phyloP scores from a whole-genome alignment of 345 rosid genomes.

The Salix dunnii region DNA sequence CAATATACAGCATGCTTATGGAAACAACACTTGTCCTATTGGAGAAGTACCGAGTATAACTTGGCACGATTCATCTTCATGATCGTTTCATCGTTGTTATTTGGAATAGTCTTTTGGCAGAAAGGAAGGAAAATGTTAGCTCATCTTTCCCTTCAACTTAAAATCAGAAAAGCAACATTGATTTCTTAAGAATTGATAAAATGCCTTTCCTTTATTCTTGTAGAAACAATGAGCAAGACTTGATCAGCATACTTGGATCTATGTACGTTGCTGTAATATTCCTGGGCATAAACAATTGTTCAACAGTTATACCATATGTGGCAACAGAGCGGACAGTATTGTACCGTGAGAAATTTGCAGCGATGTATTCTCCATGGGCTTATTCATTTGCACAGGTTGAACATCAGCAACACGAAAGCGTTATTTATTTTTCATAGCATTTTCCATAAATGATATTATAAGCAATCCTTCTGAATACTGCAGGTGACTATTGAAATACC shows the following conservation, averaged over 20 bases:
- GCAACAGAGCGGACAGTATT: neutral
- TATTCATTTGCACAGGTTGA: slow-evolving; percentile 3
- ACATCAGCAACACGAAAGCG: no score
- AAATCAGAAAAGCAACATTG: neutral
- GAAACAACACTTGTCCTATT: slow-evolving; percentile 57
- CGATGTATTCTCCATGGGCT: neutral
- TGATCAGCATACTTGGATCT: neutral
- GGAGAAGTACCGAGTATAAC: slow-evolving; percentile 59
- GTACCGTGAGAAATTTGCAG: neutral
- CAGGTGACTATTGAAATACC: slow-evolving; percentile 28
- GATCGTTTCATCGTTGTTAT: slow-evolving; percentile 26
- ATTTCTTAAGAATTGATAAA: neutral
- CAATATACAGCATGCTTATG: slow-evolving; percentile 57
- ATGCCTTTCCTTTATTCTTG: neutral
- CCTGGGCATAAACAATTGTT: neutral
- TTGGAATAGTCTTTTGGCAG: slow-evolving; percentile 49
- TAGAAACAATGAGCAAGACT: neutral
- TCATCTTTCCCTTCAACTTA: neutral
- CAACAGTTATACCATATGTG: neutral
- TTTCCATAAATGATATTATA: no score
- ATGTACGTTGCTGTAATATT: neutral
- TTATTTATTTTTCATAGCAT: neutral
- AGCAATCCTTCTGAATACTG: neutral
- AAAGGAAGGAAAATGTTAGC: slow-evolving; percentile 25
- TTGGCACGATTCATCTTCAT: slow-evolving; percentile 34